Base-by-base conservation (phyloP, 2,329 filamentous ascomycete genomes). In the Lachnellula subtilissima region DNA sequence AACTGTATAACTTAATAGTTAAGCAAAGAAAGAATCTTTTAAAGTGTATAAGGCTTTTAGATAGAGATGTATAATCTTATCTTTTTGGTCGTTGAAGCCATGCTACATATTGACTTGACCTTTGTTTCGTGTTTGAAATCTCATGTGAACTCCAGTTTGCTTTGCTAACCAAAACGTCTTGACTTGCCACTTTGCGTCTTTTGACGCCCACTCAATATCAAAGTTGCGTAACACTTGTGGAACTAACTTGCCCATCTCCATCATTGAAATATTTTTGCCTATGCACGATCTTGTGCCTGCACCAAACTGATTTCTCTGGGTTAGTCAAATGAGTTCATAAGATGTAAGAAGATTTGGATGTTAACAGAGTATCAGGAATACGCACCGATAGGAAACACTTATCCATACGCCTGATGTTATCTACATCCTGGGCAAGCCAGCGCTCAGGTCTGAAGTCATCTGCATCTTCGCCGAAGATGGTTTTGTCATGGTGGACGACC, bases 381-480 rank as follows among this genome's bases (percentile, higher is more conserved):
- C 37, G n/a, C n/a, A 39, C 37, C 12, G 37, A 14, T 2, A 39
- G 8, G 12, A 39, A 39, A 39, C n/a, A n/a, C 12, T 39, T 39
- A 4, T 39, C 37, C 37, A 39, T 39, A 4, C 4, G 12, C 37
- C n/a, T 19, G 37, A n/a, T 5, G n/a, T 39, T 19, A 19, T 19
- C 19, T 19, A 19, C 50, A 2, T 22, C 5, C 12, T 45, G 2
- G 50, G 39, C 17, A 1, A 79, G 64, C 79, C 79, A 82, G 15
- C 78, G 65, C 62, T 81, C 78, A 0, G 79, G 79, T 3, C 76
- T 66, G 65, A 78, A 82, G 0, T 59, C 55, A 40, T 78, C 73
- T 2, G 77, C 77, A 56, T 81, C 77, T 1, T 66, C 49, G 2
- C 79, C 79, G 53, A 76, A 82, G 9, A 81, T 63, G 48, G 77